These are phyloP conservation scores for Scopulariopsis brevicaulis DNA, from an alignment of 2,329 filamentous ascomycete genomes.

Conservation along the genomic window DNA sequence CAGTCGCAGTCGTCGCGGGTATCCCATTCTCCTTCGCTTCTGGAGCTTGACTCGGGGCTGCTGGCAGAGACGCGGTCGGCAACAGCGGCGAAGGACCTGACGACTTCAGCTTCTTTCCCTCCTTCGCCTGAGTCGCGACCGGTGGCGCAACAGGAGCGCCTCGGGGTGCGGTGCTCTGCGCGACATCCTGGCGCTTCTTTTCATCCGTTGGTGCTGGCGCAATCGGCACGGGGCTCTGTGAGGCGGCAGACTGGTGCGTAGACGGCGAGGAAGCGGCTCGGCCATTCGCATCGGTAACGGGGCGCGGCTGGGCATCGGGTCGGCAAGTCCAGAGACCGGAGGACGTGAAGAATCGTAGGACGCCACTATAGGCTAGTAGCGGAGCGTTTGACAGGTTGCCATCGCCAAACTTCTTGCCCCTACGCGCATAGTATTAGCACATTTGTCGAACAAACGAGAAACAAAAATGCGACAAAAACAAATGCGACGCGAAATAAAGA, in stretches of 20 bases:
- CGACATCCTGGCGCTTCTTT: not conserved
- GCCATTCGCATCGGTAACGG: not conserved
- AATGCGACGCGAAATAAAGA: not conserved
- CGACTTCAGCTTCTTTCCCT: slow-evolving; percentile 1
- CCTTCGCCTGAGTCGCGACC: not conserved
- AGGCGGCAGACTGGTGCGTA: not conserved
- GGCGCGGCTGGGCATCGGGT: not conserved
- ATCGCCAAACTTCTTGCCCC: slow-evolving; percentile 4
- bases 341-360: slow-evolving; percentile 1
- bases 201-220: not conserved
- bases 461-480: not conserved
- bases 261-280: not conserved
- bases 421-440: not conserved
- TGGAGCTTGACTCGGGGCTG: not conserved
- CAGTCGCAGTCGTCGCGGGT: not conserved
- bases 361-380: not conserved
- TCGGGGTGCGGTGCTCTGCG: not conserved
- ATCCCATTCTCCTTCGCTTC: not conserved
- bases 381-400: slow-evolving; percentile 1
- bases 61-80: not conserved
- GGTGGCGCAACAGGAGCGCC: not conserved
- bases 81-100: not conserved
- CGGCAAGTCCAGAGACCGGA: not conserved
- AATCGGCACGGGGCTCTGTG: not conserved
- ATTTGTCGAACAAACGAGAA: not conserved